Evolutionary conservation across 2,329 filamentous ascomycete species (phyloP).

Genomic region (Dendrostoma leiphaemia): DNA sequence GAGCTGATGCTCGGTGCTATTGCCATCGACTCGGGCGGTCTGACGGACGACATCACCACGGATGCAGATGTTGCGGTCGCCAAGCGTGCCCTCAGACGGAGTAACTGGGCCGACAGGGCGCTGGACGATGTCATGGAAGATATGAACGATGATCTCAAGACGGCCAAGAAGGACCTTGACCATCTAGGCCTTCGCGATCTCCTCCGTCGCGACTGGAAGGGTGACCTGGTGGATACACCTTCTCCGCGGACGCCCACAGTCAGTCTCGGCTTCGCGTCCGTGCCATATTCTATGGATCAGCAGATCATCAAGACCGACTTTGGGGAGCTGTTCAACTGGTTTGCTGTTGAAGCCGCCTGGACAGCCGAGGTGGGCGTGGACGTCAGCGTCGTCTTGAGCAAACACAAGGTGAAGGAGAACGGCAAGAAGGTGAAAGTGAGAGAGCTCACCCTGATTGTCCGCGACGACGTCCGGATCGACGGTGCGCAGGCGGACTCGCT

Average conservation of each 20-base stretch:
- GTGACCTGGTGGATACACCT: conserved; percentile 41
- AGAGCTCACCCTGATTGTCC: conserved; percentile 43
- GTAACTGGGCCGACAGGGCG: conserved; percentile 37
- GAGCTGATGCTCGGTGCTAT: conserved; percentile 45
- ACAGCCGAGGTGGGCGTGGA: conserved; percentile 42
- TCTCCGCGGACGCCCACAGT: conserved; percentile 44
- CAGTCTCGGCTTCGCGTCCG: conserved; percentile 42
- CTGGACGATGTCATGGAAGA: conserved; percentile 40
- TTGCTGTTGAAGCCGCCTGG: conserved; percentile 46
- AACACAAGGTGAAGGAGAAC: conserved; percentile 39
- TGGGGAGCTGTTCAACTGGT: conserved; percentile 46
- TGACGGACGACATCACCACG: conserved; percentile 32
- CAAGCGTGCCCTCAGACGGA: conserved; percentile 37
- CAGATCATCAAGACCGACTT: conserved; percentile 45
- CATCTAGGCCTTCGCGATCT: conserved; percentile 40
- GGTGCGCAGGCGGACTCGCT: conserved; percentile 40
- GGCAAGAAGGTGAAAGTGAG: conserved; percentile 42
- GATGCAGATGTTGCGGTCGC: conserved; percentile 37
- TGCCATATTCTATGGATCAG: conserved; percentile 43
- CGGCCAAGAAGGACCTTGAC: conserved; percentile 41
- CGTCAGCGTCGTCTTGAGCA: conserved; percentile 42
- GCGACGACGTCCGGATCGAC: conserved; percentile 43
- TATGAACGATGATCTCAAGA: conserved; percentile 36
- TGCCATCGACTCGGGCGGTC: conserved; percentile 42
- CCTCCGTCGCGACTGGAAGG: conserved; percentile 46